Conservation (phyloP, 306 rosid genomes). For the Fragaria vesca region DNA sequence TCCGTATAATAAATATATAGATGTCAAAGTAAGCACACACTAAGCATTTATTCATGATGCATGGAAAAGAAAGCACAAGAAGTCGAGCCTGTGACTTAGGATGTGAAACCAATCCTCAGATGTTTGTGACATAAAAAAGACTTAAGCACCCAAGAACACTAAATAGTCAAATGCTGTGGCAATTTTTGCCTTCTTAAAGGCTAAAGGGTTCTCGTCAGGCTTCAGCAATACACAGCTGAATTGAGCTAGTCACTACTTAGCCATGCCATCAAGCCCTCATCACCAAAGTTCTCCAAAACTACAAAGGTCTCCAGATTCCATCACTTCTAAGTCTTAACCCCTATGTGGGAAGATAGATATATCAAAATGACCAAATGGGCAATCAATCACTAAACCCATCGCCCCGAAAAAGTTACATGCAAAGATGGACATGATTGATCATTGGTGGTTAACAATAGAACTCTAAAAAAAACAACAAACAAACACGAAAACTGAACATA, state of each 20-base stretch:
- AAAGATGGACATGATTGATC: neutral
- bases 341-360: neutral
- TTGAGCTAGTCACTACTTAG: neutral
- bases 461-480: neutral
- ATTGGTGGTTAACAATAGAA: neutral
- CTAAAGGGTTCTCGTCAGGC: neutral
- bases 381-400: neutral
- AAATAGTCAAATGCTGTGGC: neutral
- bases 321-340: neutral
- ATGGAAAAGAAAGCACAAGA: neutral
- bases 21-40: neutral
- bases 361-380: neutral
- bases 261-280: neutral
- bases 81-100: neutral
- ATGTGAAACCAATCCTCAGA: conserved; percentile 7
- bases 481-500: neutral
- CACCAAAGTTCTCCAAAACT: neutral
- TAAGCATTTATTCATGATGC: neutral
- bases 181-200: neutral
- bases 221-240: neutral
- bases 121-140: neutral
- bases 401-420: neutral
- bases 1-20: neutral
- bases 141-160: neutral
- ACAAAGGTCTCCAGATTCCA: neutral